Conservation (phyloP, 1,284 basidiomycete species). For the Termitomyces sp. region DNA sequence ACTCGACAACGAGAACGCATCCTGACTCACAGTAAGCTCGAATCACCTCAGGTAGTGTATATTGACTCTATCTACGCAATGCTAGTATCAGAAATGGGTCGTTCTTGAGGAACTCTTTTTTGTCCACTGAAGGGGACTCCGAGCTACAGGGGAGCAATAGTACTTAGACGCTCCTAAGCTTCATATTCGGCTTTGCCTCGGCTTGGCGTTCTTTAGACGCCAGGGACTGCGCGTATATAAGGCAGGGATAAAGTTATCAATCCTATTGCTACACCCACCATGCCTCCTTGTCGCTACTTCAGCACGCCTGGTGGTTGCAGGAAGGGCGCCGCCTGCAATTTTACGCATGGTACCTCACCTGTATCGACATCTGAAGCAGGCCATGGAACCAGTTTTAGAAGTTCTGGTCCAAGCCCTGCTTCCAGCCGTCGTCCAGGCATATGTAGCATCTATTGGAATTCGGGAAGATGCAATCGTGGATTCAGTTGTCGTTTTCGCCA, state of each 20-base stretch:
- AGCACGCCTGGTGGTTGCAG: slow-evolving; percentile 36
- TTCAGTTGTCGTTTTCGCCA: slow-evolving; percentile 48
- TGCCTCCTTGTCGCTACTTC: slow-evolving; percentile 34
- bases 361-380: slow-evolving; percentile 11
- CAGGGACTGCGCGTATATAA: slow-evolving; percentile 1
- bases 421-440: slow-evolving; percentile 25
- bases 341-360: slow-evolving; percentile 20
- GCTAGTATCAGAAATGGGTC: no score
- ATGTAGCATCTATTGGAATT: slow-evolving; percentile 50
- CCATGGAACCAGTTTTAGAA: slow-evolving; percentile 5
- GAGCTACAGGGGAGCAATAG: no score
- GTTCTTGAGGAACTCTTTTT: no score
- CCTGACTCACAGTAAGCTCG: no score
- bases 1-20: no score
- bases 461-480: slow-evolving; percentile 41
- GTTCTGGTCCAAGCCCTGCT: slow-evolving; percentile 4
- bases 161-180: background rate
- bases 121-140: no score
- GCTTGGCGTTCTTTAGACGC: slow-evolving; percentile 11
- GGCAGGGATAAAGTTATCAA: background rate
- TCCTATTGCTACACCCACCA: slow-evolving; percentile 9
- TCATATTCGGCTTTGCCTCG: background rate
- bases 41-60: no score
- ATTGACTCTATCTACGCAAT: no score
- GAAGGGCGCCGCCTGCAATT: slow-evolving; percentile 31